Base-by-base conservation (phyloP, 176 grass and related monocot species). In the Cymbopogon citratus region DNA sequence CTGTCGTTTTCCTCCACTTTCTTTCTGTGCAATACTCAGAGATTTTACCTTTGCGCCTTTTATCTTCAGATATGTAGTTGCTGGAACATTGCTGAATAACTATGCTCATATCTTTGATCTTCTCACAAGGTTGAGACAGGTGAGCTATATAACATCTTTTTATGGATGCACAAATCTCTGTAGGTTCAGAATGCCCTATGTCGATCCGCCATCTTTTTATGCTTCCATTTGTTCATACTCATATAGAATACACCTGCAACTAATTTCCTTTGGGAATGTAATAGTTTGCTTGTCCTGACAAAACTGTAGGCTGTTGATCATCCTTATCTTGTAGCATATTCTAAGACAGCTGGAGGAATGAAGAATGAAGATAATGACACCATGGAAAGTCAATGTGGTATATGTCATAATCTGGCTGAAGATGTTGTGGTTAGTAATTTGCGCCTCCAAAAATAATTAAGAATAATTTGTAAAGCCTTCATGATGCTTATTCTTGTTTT, bases 61-160 rank as follows among this genome's bases (percentile, higher is more conserved):
- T 87, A 76, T 80, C 75, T 85, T 44, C 80, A 98, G 96, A 71
- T 98, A 98, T 93, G 92, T 94, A 13, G 73, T 28, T 16, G 91
- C 96, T 88, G 92, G 96, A 77, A 95, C 92, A 10, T 81, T 99
- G 62, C 84, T 99, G 93, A 99, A 99, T 74, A 99, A 99, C 64
- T 99, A 93, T 71, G 96, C 96, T 15, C 91, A 99, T 81, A 95
- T 99, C 39, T 99, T 99, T 77, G 96, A 99, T 83, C 96, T 98
- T 21, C 95, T 99, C 65, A 93, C 92, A 56, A 92, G 96, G 28
- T 88, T 99, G 76, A 90, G 96, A 43, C 92, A 99, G 92, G 96
- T 95, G 82, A 74, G 60, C 39, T 63, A 35, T 73, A 75, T 48
- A 62, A 43, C 71, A 66, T 72, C 46, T 69, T 3, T 28, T 44